Evolutionary conservation across 2,329 filamentous ascomycete species (phyloP).

Genomic region (Aspergillus novofumigatus): DNA sequence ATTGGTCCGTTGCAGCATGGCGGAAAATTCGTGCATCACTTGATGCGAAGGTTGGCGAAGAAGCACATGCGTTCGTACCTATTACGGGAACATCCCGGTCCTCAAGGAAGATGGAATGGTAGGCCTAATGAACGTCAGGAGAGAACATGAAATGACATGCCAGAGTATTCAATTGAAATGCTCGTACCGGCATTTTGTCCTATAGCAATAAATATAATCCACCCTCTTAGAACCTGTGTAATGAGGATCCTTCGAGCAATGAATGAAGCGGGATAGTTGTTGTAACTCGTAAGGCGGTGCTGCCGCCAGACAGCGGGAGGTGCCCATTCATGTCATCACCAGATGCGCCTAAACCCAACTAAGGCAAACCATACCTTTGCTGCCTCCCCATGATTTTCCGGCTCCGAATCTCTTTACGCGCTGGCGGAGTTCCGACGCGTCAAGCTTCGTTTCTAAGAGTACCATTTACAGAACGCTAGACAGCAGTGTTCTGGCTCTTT

Average conservation of each 20-base stretch:
- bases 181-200: constrained; percentile 46
- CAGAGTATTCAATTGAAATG: neutral
- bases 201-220: constrained; percentile 1
- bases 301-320: constrained; percentile 13
- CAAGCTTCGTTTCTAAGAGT: constrained; percentile 5
- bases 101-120: constrained; percentile 94
- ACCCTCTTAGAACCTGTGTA: constrained; percentile 20
- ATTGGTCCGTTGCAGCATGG: neutral
- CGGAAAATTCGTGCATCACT: constrained; percentile 36
- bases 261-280: constrained; percentile 5
- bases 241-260: constrained; percentile 10
- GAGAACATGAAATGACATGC: neutral
- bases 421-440: constrained; percentile 27
- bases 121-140: constrained; percentile 60
- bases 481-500: neutral
- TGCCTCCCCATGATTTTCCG: constrained; percentile 31
- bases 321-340: constrained; percentile 26
- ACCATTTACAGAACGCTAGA: neutral
- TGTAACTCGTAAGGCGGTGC: constrained; percentile 13
- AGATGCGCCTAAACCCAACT: constrained; percentile 1
- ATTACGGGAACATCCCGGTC: constrained; percentile 66
- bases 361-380: constrained; percentile 12
- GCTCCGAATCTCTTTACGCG: constrained; percentile 41
- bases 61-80: constrained; percentile 39
- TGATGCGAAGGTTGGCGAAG: constrained; percentile 24